These are phyloP conservation scores for Hypoxylon sp. DNA, from an alignment of 2,329 filamentous ascomycete species.

Conservation along the genomic window DNA sequence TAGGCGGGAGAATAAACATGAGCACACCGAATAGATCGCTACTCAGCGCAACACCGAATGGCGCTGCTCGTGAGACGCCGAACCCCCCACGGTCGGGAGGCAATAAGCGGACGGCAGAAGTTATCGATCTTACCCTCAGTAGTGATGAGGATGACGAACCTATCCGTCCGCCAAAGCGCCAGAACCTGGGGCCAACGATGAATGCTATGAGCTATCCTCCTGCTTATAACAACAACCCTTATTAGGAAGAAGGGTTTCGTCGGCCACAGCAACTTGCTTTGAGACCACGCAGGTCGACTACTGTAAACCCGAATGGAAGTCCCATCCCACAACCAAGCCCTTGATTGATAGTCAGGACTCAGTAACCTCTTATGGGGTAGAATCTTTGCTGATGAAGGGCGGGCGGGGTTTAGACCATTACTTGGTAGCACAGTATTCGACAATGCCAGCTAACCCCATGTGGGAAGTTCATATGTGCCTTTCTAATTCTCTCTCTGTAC, in stretches of 20 bases:
- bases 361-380: too few relatives aligned
- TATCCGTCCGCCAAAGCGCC: slow-evolving; percentile 58
- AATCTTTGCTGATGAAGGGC: too few relatives aligned
- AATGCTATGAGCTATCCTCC: slow-evolving; percentile 20
- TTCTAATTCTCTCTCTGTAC: too few relatives aligned
- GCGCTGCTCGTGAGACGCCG: slow-evolving; percentile 45
- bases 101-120: slow-evolving; percentile 52
- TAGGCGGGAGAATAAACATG: slow-evolving; percentile 32
- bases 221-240: slow-evolving; percentile 10
- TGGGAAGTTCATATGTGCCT: too few relatives aligned
- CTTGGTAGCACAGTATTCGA: background rate
- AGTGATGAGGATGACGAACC: slow-evolving; percentile 61
- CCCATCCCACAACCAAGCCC: background rate
- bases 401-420: too few relatives aligned
- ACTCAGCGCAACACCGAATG: slow-evolving; percentile 32
- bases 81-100: slow-evolving; percentile 49
- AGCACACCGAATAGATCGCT: slow-evolving; percentile 38
- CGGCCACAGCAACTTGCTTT: background rate
- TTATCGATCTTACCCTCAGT: slow-evolving; percentile 68
- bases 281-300: slow-evolving; percentile 1
- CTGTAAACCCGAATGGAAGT: background rate
- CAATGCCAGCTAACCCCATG: too few relatives aligned
- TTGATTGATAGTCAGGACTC: slow-evolving; percentile 2
- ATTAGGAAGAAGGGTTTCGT: slow-evolving; percentile 11
- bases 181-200: slow-evolving; percentile 41